Base-by-base conservation (phyloP, 345 rosid species). In the Erysimum cheiranthoides region DNA sequence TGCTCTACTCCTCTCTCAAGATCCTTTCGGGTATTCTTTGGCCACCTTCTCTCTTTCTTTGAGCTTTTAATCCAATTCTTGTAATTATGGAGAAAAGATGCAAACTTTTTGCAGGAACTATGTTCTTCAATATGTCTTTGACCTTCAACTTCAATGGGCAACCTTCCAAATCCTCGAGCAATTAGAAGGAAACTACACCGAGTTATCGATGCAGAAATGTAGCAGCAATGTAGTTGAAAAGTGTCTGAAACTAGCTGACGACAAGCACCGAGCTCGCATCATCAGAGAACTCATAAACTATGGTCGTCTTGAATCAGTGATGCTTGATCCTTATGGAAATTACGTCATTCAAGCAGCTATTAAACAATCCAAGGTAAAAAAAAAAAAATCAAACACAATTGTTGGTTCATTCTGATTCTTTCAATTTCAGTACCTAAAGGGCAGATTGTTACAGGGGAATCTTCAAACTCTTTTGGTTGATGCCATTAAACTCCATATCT, bases 201-300 rank as follows among this genome's bases (percentile, higher is more conserved):
- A 83, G 74, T 82, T 92, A 68, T 85, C 97, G 8, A 79, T 90
- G 90, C 95, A 87, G 85, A 92, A 92, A 70, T 92, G 89, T 73
- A 87, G 96, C 82, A 92, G 97, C 81, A 92, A 92, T 54, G 97
- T 92, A 62, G 96, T 92, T 34, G 97, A 92, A 83, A 90, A 85
- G 73, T 92, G 96, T 75, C 77, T 92, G 66, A 83, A 82, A 77
- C 79, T 82, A 75, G 82, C 86, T 12, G 81, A 81, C 63, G 93
- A 90, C 21, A 88, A 85, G 57, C 73, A 61, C 32, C 68, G 79
- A 62, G 54, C 79, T 65, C 57, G 79, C 34, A 84, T 90, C 61
- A 78, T 90, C 25, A 54, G 54, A 68, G 96, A 90, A 76, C 88
- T 92, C 66, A 77, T 92, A 51, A 84, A 40, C 70, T 77, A 78